Percentiles rank a stretch among this genome's conserved stretches.
Evolutionary conservation across 2,329 filamentous ascomycete genomes (phyloP).

Genomic region (Fusarium avenaceum): DNA sequence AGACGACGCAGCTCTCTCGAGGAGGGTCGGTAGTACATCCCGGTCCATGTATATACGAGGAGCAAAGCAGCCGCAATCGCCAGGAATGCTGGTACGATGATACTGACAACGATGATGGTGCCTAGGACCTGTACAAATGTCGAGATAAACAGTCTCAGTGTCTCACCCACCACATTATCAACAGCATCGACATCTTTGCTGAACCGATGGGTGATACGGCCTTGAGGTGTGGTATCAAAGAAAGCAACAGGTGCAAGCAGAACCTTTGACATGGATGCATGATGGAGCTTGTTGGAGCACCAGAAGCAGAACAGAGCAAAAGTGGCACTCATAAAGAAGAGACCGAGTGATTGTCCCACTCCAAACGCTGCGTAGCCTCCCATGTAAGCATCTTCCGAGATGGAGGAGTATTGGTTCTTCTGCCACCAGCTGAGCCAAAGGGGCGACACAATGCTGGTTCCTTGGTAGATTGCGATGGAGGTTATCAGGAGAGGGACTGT

Average conservation of each 20-base stretch:
- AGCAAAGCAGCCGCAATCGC: conserved; percentile 17
- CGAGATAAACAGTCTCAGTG: conserved; percentile 26
- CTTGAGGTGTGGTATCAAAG: conserved; percentile 32
- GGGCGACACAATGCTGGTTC: conserved; percentile 27
- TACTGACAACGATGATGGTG: conserved; percentile 29
- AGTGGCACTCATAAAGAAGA: conserved; percentile 20
- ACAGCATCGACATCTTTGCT: conserved; percentile 34
- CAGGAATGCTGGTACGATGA: conserved; percentile 22
- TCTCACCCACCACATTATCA: conserved; percentile 29
- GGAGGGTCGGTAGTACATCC: conserved; percentile 32
- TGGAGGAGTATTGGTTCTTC: conserved; percentile 12
- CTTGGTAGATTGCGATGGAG: conserved; percentile 23
- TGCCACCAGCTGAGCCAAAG: conserved; percentile 39
- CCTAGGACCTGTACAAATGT: conserved; percentile 25
- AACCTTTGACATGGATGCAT: conserved; percentile 11
- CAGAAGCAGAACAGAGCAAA: conserved; percentile 36
- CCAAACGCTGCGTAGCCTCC: conserved; percentile 28
- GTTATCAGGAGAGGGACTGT: conserved; percentile 19
- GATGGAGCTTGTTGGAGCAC: conserved; percentile 36
- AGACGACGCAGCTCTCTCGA: conserved; percentile 23
- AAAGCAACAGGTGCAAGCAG: conserved; percentile 21
- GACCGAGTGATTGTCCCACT: conserved; percentile 21
- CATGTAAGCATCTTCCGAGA: conserved; percentile 29
- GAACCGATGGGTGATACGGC: conserved; percentile 28
- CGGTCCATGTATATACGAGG: conserved; percentile 21